Percentiles rank a stretch among this genome's conserved stretches.
Conservation (phyloP, 225 moss, liverwort and hornwort genomes). For the Climacium dendroides region DNA sequence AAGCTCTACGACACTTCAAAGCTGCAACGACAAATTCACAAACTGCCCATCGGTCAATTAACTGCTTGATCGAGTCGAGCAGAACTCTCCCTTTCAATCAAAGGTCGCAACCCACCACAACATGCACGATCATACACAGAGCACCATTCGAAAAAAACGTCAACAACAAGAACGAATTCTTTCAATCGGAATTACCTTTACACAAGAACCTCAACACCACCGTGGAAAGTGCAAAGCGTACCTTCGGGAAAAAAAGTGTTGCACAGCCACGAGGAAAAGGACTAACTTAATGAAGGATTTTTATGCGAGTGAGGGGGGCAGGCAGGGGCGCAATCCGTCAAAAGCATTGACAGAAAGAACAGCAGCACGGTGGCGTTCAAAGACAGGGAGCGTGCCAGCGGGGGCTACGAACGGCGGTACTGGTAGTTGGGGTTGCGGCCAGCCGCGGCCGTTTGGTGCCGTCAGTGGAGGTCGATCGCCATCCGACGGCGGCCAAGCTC, state of each 20-base stretch:
- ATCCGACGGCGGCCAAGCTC: neutral
- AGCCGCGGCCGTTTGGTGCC: neutral
- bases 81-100: neutral
- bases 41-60: neutral
- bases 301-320: too few relatives aligned
- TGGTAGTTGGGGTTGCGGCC: neutral
- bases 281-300: too few relatives aligned
- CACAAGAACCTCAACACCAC: neutral
- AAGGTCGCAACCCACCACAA: neutral
- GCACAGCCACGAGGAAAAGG: neutral
- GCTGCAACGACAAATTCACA: neutral
- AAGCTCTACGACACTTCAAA: neutral
- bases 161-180: neutral
- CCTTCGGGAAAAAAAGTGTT: neutral
- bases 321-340: neutral
- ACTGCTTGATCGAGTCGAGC: neutral
- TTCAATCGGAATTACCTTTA: neutral
- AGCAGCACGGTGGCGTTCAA: neutral
- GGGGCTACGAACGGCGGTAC: neutral
- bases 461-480: too few relatives aligned
- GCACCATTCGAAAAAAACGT: neutral
- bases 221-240: neutral
- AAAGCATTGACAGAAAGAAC: neutral
- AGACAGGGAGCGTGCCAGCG: neutral
- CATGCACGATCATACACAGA: neutral